Conservation (phyloP, 2,329 filamentous ascomycete species). For the Sclerotinia borealis region DNA sequence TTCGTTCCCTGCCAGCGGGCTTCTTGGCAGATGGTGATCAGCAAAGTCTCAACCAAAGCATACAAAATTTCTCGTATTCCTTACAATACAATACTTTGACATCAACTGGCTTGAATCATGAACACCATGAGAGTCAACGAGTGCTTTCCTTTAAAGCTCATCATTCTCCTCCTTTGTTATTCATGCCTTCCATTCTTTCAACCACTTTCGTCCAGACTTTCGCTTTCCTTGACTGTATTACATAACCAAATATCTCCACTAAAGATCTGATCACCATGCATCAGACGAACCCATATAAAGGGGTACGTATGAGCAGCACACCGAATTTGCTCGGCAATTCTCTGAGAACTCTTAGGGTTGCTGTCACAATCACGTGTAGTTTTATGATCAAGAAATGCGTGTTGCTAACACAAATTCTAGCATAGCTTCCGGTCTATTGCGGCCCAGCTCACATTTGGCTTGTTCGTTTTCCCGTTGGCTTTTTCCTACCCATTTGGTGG, state of each 20-base stretch:
- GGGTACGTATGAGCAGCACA: conserved; percentile 1
- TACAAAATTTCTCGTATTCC: conserved; percentile 2
- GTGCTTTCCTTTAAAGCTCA: background rate
- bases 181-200: background rate
- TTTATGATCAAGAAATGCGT: background rate
- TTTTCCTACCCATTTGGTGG: background rate
- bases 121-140: background rate
- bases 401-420: background rate
- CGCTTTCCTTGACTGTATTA: background rate
- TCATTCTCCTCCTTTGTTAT: background rate
- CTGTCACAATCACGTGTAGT: background rate
- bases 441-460: background rate
- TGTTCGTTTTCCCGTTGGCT: background rate
- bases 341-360: background rate
- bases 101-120: background rate
- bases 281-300: background rate
- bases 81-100: too few species aligned
- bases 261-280: background rate
- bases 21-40: background rate
- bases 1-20: background rate
- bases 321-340: background rate
- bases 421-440: background rate
- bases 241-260: background rate
- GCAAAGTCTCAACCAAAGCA: background rate
- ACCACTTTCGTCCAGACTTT: background rate